A percentile compares a stretch with the other conserved stretches of the same genome.
Conservation (phyloP, 306 rosid genomes). For the Citrullus colocynthis region DNA sequence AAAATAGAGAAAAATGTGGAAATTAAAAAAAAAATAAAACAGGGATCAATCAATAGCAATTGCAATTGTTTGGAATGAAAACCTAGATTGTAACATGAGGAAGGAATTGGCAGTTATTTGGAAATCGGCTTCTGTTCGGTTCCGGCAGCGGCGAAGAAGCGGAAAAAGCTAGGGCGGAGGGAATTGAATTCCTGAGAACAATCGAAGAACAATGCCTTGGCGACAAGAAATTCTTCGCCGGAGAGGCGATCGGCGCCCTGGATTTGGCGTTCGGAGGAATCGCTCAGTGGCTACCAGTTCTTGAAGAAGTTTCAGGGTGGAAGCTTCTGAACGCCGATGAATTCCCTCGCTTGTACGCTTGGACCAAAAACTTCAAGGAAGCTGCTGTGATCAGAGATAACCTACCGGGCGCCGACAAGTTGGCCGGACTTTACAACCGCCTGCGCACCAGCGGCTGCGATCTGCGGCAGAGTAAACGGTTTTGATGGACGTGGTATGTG, state of each 20-base stretch:
- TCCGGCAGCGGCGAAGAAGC: neutral
- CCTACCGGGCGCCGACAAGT: conserved; percentile 16
- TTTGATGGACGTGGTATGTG: neutral
- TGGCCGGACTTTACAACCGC: neutral
- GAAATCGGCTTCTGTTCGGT: neutral
- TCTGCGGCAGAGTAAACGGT: neutral
- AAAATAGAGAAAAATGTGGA: too few relatives aligned
- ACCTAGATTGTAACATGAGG: neutral
- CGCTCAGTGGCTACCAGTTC: neutral
- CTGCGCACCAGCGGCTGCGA: neutral
- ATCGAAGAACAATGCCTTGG: conserved; percentile 18
- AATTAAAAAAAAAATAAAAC: too few relatives aligned
- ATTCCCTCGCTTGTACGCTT: conserved; percentile 27
- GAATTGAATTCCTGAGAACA: conserved; percentile 4
- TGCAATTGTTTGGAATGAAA: too few relatives aligned
- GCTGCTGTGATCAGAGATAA: conserved; percentile 26
- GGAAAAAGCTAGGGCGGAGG: conserved; percentile 5
- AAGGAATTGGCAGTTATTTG: neutral
- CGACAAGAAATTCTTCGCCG: conserved; percentile 18
- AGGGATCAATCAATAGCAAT: too few relatives aligned
- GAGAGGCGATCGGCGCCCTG: conserved; percentile 13
- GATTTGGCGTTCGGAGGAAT: conserved; percentile 20
- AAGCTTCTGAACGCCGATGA: conserved; percentile 16
- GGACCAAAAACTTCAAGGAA: conserved; percentile 31
- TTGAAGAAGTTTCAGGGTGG: conserved; percentile 9